Evolutionary conservation across 2,329 filamentous ascomycete genomes (phyloP), one percentile per base, ranked within the genome.

Genomic region (Kalmusia sp.): DNA sequence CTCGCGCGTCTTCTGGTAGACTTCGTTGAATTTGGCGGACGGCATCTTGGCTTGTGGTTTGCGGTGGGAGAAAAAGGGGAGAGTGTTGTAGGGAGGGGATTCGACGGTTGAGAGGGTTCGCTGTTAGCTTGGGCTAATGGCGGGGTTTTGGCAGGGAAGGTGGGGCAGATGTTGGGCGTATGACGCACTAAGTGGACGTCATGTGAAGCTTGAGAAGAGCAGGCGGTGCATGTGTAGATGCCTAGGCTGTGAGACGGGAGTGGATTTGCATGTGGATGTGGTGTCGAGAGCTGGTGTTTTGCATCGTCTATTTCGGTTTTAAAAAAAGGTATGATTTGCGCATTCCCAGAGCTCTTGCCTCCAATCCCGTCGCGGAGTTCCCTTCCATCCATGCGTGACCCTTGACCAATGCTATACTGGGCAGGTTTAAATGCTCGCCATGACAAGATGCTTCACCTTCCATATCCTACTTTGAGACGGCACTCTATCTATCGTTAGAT

Each of bases 11-110:
- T 72, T 68, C 33, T 66, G 48, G 62, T 68, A 73, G 55, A 61
- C 59, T 37, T 70, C 61, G 47, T 63, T 61, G 66, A 68, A 72
- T 48, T 67, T 59, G 49, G 67, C 68, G 59, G 62, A 62, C 24
- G 65, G 59, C 63, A 70, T 72, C 30, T n/a, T 54, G 22, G 24
- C 28, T 30, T 30, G 28, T 9, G 30, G 30, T 33, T 27, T 3
- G 22, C 12, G 7, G 7, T 33, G 38, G 6, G 9, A 17, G 17
- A 33, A 24, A 11, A 24, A 8, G 12, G 31, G 22, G 37, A 15
- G 17, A 30, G 2, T 35, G 38, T 17, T 25, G 22, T 22, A n/a
- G 19, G 28, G 19, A 24, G 27, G 17, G 11, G 30, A 9, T 7
- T 14, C 7, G 37, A 8, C 9, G 45, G 21, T 17, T n/a, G 31